phyloP scores from a whole-genome alignment of 495 filamentous ascomycete genomes.

The Penicillium mononematosum region DNA sequence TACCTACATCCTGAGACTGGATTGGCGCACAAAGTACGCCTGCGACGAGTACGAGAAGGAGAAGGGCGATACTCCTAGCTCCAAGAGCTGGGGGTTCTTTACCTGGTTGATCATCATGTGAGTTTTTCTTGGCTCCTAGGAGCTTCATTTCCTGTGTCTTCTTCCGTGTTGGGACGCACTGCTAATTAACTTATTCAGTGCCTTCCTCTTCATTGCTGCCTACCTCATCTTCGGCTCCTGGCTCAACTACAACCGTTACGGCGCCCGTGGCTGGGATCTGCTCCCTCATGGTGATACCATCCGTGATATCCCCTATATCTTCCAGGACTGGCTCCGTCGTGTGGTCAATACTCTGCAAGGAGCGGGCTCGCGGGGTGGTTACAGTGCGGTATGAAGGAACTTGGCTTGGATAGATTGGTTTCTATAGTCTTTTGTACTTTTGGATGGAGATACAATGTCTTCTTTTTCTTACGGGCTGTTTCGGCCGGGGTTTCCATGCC shows the following conservation, averaged over 20 bases:
- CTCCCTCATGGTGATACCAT: conserved; percentile 91
- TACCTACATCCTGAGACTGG: conserved; percentile 60
- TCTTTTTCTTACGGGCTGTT: not conserved
- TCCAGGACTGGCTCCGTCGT: conserved; percentile 80
- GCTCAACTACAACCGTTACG: conserved; percentile 98
- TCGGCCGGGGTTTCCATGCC: not conserved
- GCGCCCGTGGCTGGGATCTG: conserved; percentile 91
- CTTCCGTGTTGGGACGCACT: not conserved
- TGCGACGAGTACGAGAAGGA: conserved; percentile 60
- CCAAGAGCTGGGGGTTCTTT: conserved; percentile 82
- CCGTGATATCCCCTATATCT: conserved; percentile 85
- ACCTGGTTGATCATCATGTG: conserved; percentile 97
- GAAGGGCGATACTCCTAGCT: conserved; percentile 37
- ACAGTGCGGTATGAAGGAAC: conserved; percentile 75
- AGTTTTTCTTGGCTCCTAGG: conserved; percentile 35
- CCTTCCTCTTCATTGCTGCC: conserved; percentile 80
- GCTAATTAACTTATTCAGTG: conserved; percentile 34
- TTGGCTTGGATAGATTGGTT: not conserved
- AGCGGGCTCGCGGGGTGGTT: conserved; percentile 76
- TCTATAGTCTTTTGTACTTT: conserved; percentile 9
- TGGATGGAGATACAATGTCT: conserved; percentile 1
- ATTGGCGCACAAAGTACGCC: conserved; percentile 83
- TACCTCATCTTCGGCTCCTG: conserved; percentile 98
- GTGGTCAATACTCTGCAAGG: conserved; percentile 84
- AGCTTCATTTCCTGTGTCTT: not conserved